These are phyloP conservation scores for Hypsizygus ulmarius DNA, from an alignment of 1,284 basidiomycete species.

Conservation along the genomic window DNA sequence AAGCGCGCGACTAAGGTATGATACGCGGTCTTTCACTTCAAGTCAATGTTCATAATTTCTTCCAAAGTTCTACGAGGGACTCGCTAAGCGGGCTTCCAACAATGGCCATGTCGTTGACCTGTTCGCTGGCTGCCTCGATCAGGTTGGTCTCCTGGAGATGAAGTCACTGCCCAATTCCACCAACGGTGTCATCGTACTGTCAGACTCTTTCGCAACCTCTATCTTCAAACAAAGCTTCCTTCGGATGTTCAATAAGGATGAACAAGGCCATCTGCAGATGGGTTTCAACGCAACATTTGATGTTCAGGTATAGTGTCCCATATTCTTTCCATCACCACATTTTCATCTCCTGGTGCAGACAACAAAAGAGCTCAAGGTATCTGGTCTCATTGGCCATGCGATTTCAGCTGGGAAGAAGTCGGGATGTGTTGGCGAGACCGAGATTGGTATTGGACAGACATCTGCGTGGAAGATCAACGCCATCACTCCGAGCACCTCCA, in stretches of 20 bases:
- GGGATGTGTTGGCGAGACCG: constrained; percentile 95
- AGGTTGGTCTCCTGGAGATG: constrained; percentile 98
- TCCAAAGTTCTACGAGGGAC: constrained; percentile 87
- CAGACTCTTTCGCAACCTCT: constrained; percentile 96
- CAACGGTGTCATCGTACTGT: constrained; percentile 94
- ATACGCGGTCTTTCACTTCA: constrained; percentile 1
- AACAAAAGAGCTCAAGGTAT: constrained; percentile 98
- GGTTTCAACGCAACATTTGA: constrained; percentile 99
- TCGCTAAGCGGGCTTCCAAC: constrained; percentile 91
- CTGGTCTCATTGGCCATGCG: constrained; percentile 96
- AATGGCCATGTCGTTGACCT: constrained; percentile 96
- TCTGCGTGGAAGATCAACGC: constrained; percentile 99
- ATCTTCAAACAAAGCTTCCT: constrained; percentile 99
- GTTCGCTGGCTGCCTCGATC: constrained; percentile 97
- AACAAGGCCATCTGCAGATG: constrained; percentile 92
- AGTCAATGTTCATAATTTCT: constrained; percentile 10
- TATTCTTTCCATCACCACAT: background rate
- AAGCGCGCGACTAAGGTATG: constrained; percentile 93
- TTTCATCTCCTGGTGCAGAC: constrained; percentile 51
- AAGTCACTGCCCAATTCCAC: constrained; percentile 93
- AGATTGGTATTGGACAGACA: constrained; percentile 98
- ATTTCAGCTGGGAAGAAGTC: constrained; percentile 98
- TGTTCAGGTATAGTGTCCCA: constrained; percentile 69
- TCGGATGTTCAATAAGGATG: constrained; percentile 92
- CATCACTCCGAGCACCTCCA: constrained; percentile 85